Percentiles rank a stretch among this genome's conserved stretches.
phyloP scores from a whole-genome alignment of 495 filamentous ascomycete genomes.

The Neurospora discreta region DNA sequence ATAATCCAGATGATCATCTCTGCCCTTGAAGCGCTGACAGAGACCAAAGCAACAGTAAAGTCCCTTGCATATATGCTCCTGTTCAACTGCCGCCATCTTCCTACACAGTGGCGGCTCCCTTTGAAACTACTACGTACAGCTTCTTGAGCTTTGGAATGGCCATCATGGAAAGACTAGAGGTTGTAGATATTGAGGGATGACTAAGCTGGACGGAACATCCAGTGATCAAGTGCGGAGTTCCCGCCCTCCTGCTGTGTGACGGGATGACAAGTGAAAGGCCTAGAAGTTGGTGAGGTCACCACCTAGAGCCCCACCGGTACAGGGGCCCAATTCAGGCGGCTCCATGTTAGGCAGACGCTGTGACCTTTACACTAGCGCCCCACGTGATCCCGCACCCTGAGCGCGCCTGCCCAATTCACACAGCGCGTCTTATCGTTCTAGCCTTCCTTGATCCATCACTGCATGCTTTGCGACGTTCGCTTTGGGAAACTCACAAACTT shows the following conservation, averaged over 20 bases:
- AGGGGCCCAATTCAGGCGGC: not conserved
- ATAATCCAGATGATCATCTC: not conserved
- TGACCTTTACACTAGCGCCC: not conserved
- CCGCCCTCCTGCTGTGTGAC: not conserved
- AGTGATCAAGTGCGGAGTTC: not conserved
- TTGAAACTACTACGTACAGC: not conserved
- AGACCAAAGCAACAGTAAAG: not conserved
- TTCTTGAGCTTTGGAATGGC: not conserved
- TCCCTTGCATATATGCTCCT: not conserved
- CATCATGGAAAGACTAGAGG: not conserved
- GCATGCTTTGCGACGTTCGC: not conserved
- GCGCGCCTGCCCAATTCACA: not conserved
- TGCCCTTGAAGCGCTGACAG: not conserved
- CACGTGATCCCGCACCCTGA: slow-evolving; percentile 12
- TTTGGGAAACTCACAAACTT: not conserved
- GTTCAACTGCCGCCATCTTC: not conserved
- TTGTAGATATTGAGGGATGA: not conserved
- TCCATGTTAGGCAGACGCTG: not conserved
- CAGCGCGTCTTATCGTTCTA: not conserved
- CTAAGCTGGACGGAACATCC: not conserved
- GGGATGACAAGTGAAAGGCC: not conserved
- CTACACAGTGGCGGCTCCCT: not conserved
- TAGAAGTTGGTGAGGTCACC: not conserved
- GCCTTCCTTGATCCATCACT: not conserved
- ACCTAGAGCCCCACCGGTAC: not conserved